phyloP scores from a whole-genome alignment of 441 rosid species.

The Syzygium syzygioides region DNA sequence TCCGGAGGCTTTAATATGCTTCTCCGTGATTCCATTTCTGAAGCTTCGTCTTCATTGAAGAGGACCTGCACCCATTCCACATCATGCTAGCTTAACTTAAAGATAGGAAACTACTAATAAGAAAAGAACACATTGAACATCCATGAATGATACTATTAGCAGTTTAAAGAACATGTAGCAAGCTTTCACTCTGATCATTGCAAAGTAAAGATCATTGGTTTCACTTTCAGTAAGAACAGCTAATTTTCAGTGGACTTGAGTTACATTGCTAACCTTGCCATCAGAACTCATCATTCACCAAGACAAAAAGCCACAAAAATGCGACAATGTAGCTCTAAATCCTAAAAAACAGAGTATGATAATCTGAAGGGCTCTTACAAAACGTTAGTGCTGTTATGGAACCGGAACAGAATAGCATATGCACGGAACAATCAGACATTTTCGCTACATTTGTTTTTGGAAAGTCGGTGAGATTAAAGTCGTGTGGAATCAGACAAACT shows the following conservation, averaged over 20 bases:
- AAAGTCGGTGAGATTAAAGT: not conserved
- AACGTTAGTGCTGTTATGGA: not conserved
- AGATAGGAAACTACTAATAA: not conserved
- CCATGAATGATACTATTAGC: not conserved
- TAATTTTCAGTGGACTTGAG: not conserved
- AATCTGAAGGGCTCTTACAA: not conserved
- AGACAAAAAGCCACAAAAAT: not conserved
- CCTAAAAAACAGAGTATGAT: not conserved
- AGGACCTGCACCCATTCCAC: conserved; percentile 44
- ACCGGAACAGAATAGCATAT: not conserved
- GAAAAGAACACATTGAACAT: not conserved
- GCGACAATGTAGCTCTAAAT: not conserved
- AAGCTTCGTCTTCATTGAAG: conserved; percentile 72
- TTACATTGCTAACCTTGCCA: not conserved
- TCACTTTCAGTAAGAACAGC: not conserved
- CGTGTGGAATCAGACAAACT: not conserved
- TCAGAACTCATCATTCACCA: not conserved
- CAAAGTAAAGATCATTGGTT: not conserved
- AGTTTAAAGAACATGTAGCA: not conserved
- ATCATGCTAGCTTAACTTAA: not conserved
- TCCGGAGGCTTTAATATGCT: conserved; percentile 57
- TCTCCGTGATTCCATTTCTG: conserved; percentile 52
- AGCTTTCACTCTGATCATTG: not conserved
- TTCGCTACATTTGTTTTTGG: not conserved
- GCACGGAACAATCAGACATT: not conserved